Evolutionary conservation across 345 rosid species (phyloP).

Genomic region (Eucalyptus regnans): DNA sequence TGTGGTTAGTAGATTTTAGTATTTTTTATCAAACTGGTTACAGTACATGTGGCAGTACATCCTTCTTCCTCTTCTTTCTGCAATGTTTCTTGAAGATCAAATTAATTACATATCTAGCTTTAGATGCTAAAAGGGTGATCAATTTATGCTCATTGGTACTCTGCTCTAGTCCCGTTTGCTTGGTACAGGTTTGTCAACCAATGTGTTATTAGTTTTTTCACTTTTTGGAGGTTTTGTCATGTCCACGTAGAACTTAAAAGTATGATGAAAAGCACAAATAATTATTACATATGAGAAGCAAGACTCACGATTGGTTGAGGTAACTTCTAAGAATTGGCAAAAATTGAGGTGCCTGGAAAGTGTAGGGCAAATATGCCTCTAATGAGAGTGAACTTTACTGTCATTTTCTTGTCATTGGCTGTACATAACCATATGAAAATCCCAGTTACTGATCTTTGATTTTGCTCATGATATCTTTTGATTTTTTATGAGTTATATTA

Average conservation of each 20-base stretch:
- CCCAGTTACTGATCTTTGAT: not conserved
- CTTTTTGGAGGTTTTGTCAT: not conserved
- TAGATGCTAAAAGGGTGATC: not conserved
- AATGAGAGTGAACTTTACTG: not conserved
- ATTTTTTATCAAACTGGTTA: not conserved
- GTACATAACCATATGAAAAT: not conserved
- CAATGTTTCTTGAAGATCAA: not conserved
- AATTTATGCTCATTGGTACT: not conserved
- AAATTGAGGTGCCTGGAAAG: not conserved
- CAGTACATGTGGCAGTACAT: not conserved
- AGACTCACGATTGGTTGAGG: not conserved
- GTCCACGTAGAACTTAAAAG: not conserved
- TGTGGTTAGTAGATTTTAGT: conserved; percentile 40
- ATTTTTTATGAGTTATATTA: not conserved
- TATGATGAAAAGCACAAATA: not conserved
- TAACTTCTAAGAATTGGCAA: not conserved
- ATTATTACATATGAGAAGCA: no score
- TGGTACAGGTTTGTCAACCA: not conserved
- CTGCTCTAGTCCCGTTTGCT: not conserved
- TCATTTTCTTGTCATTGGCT: not conserved
- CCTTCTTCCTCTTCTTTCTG: not conserved
- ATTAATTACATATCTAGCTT: not conserved
- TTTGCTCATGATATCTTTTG: not conserved
- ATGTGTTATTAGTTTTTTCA: not conserved
- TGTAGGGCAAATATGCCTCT: not conserved